Evolutionary conservation across 176 grass and related monocot genomes (phyloP), one percentile per base, ranked within the genome.

Genomic region (Triticum turgidum): DNA sequence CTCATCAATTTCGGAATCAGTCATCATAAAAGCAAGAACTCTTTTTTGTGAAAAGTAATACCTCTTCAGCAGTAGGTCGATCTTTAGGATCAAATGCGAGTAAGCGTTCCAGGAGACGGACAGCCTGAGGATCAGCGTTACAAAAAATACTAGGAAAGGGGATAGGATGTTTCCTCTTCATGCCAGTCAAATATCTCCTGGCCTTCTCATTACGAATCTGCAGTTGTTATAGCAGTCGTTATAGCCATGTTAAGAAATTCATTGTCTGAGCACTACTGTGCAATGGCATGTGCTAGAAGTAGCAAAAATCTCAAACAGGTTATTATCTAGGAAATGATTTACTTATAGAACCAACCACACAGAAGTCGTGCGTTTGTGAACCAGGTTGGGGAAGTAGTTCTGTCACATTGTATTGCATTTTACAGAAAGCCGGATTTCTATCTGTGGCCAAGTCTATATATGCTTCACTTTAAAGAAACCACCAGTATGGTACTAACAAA

Each of bases 1-100:
- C n/a, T 49, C 37, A 24, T 38, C 64, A 42, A 65, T 39, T 75
- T 8, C 51, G 21, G 30, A 54, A 88, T 66, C 78, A 85, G 20
- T 67, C 81, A 30, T 61, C 25, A 71, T 78, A 54, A 54, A 78
- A 91, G 56, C 21, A 62, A 83, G 37, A 77, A 76, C n/a, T 8
- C 18, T 18, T 38, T 87, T 59, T 56, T 32, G 21, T 11, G 29
- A 82, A 51, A 27, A 54, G 9, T 39, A 68, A 68, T 88, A 98
- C 88, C 97, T 99, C 92, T 89, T 95, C 97, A 38, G 94, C 94
- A 62, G 82, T 88, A 86, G 90, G 97, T 69, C 97, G 92, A 76
- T 94, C 82, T 87, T 93, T 93, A 79, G 97, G 92, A 84, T 99
- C 92, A 90, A 99, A 99, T 89, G 97, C 92, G 59, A 99, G 90